phyloP scores from a whole-genome alignment of 2,329 filamentous ascomycete species.

The Alternaria solani region DNA sequence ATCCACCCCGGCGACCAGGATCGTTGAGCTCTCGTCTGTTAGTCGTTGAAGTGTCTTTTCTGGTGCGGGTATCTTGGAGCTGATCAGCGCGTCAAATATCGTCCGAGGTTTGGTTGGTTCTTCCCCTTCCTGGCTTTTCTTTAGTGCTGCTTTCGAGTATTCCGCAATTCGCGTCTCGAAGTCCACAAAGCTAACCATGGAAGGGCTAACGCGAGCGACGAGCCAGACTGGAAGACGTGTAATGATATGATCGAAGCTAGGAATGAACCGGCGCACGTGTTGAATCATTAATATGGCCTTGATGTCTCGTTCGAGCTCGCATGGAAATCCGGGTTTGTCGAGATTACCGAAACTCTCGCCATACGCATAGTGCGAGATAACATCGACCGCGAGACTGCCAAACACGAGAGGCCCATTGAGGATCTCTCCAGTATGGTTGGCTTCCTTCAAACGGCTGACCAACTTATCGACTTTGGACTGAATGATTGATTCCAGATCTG shows the following conservation, averaged over 20 bases:
- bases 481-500: constrained; percentile 29
- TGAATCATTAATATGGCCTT: neutral
- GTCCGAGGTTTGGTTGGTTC: neutral
- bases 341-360: constrained; percentile 11
- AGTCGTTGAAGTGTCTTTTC: constrained; percentile 42
- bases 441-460: constrained; percentile 5
- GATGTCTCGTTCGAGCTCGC: constrained; percentile 1
- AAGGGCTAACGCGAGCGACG: neutral
- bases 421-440: constrained; percentile 1
- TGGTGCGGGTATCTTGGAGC: constrained; percentile 15
- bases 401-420: constrained; percentile 14
- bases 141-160: neutral
- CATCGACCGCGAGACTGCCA: constrained; percentile 13
- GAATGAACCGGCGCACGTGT: constrained; percentile 6
- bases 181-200: neutral
- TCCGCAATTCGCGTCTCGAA: neutral
- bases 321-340: constrained; percentile 9
- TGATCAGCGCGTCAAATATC: constrained; percentile 16
- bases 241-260: neutral
- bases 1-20: constrained; percentile 44
- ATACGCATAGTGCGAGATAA: constrained; percentile 18
- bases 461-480: constrained; percentile 15
- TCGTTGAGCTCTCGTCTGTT: constrained; percentile 37
- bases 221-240: neutral
- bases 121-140: neutral